phyloP scores from a whole-genome alignment of 306 rosid species.

The Inga oerstediana region DNA sequence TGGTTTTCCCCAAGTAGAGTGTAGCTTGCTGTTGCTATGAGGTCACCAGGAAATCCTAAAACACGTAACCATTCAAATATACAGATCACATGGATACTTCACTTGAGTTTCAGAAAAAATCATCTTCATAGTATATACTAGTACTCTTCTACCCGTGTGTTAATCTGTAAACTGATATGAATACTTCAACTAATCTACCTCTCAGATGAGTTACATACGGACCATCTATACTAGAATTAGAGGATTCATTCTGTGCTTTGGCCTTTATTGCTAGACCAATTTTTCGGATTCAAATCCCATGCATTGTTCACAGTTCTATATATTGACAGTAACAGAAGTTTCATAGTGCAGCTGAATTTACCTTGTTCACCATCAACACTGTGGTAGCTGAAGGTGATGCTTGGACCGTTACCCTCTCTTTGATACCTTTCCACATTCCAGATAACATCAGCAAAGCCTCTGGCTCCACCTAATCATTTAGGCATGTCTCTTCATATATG shows the following conservation, averaged over 20 bases:
- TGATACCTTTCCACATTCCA: constrained; percentile 68
- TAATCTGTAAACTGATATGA: too few relatives aligned
- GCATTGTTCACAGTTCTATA: background rate
- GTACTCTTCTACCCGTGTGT: background rate
- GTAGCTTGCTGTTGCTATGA: constrained; percentile 62
- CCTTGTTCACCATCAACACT: constrained; percentile 90
- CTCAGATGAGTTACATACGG: too few relatives aligned
- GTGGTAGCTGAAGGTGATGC: constrained; percentile 64
- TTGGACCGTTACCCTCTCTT: constrained; percentile 52
- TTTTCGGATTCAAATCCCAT: background rate
- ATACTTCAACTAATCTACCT: too few relatives aligned
- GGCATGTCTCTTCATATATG: background rate
- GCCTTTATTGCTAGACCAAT: too few relatives aligned
- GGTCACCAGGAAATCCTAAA: constrained; percentile 91
- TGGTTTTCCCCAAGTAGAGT: constrained; percentile 45
- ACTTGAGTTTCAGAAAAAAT: background rate
- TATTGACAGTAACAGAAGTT: background rate
- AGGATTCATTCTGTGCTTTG: too few relatives aligned
- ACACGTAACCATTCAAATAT: background rate
- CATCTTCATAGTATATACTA: background rate
- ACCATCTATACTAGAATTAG: too few relatives aligned
- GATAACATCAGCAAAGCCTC: constrained; percentile 79
- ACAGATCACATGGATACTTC: background rate
- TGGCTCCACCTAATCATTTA: constrained; percentile 55
- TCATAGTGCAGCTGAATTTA: constrained; percentile 18